These are phyloP conservation scores for Solanum chmielewskii DNA, from an alignment of 257 asterid genomes.

Conservation along the genomic window DNA sequence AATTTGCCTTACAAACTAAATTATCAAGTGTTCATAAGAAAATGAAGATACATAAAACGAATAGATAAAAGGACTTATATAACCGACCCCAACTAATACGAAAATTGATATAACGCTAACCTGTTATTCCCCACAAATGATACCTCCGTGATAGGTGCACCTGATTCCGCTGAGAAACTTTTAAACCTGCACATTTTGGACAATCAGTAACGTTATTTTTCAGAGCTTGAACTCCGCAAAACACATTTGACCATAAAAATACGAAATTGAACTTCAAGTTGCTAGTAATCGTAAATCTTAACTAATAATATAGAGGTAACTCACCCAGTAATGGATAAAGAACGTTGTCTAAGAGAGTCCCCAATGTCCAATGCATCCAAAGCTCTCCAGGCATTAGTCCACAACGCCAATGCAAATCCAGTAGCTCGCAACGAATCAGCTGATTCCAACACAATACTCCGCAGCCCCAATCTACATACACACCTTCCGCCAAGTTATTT, in stretches of 20 bases:
- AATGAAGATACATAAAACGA: neutral
- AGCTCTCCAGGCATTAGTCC: slow-evolving; percentile 80
- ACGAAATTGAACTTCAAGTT: neutral
- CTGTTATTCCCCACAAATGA: slow-evolving; percentile 4
- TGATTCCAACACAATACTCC: slow-evolving; percentile 63
- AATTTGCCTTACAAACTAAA: too few species aligned
- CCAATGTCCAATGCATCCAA: slow-evolving; percentile 69
- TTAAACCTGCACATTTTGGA: slow-evolving; percentile 12
- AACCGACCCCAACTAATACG: neutral
- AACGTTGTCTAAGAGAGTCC: slow-evolving; percentile 33
- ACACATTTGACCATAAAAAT: neutral
- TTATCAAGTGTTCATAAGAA: neutral
- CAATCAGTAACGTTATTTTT: fast-evolving
- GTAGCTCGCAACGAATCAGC: slow-evolving; percentile 52
- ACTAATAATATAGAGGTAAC: neutral
- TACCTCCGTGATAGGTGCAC: slow-evolving; percentile 7
- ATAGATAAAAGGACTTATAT: neutral
- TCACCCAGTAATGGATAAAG: slow-evolving; percentile 38
- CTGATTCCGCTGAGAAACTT: slow-evolving; percentile 26
- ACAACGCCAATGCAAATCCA: slow-evolving; percentile 56
- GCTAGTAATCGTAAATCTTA: neutral
- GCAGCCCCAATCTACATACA: slow-evolving; percentile 44
- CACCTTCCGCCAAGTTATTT: fast-evolving
- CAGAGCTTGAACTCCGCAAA: too few species aligned
- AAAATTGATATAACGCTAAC: slow-evolving; percentile 13